Conservation (phyloP, 352 stramenopile genomes). For the Sclerospora graminicola region DNA sequence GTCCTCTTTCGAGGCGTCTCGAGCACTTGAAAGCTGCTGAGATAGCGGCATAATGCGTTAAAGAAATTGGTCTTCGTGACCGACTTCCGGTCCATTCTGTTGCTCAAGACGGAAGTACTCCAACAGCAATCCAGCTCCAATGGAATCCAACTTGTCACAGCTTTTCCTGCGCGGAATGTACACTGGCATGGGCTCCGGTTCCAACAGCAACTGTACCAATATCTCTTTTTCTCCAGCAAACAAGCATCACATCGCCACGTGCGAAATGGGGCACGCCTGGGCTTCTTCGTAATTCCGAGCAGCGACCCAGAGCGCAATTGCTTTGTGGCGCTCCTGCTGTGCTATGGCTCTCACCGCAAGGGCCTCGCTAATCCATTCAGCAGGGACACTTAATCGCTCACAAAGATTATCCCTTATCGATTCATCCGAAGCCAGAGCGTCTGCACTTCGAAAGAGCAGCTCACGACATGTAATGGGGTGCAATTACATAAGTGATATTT, state of each 20-base stretch:
- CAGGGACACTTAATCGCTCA: constrained; percentile 34
- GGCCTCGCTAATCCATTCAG: constrained; percentile 62
- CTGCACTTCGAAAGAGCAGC: constrained; percentile 56
- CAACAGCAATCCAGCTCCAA: constrained; percentile 51
- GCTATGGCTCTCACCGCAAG: constrained; percentile 42
- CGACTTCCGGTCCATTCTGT: constrained; percentile 42
- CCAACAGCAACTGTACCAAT: constrained; percentile 34
- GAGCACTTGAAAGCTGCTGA: constrained; percentile 37
- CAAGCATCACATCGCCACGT: constrained; percentile 47
- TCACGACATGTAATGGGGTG: constrained; percentile 47
- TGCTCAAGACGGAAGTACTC: constrained; percentile 65
- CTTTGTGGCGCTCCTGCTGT: constrained; percentile 40
- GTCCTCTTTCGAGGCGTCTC: constrained; percentile 18
- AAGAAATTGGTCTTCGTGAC: constrained; percentile 45
- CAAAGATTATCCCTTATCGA: constrained; percentile 40
- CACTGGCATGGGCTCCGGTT: constrained; percentile 37
- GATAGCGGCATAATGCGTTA: constrained; percentile 49
- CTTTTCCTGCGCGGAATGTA: constrained; percentile 60
- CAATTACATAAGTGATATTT: no score
- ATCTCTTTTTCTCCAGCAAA: constrained; percentile 61
- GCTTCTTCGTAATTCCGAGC: constrained; percentile 48
- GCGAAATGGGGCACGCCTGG: constrained; percentile 43
- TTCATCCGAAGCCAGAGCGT: constrained; percentile 29
- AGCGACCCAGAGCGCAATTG: constrained; percentile 72
- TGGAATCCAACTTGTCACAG: constrained; percentile 29